These are phyloP conservation scores for Apiospora koreana DNA, from an alignment of 2,329 filamentous ascomycete genomes.

Conservation along the genomic window DNA sequence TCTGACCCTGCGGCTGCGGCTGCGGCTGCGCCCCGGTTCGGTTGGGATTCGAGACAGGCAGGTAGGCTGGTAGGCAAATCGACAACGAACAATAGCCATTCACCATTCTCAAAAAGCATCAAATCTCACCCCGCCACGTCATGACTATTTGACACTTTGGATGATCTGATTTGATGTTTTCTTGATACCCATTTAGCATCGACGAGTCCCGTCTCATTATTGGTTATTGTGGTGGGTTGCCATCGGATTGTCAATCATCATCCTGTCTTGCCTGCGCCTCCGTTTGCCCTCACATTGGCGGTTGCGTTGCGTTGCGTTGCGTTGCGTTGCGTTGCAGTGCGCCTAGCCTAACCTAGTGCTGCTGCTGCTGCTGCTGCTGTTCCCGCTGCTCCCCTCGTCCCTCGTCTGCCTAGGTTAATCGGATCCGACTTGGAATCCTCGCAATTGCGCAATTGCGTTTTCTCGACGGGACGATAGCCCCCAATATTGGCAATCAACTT, in stretches of 20 bases:
- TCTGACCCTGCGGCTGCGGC: not conserved
- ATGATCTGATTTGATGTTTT: not conserved
- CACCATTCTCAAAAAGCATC: not conserved
- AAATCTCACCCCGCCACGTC: conserved; percentile 5
- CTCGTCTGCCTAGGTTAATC: conserved; percentile 8
- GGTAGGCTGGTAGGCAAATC: not conserved
- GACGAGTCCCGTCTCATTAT: not conserved
- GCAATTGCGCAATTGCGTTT: conserved; percentile 1
- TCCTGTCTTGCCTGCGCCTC: not conserved
- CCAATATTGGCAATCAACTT: not conserved
- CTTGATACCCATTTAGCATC: not conserved
- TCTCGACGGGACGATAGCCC: not conserved
- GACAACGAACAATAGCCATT: not conserved
- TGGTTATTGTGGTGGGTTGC: not conserved
- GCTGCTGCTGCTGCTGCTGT: no score
- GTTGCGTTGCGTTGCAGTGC: not conserved
- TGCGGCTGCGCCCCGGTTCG: not conserved
- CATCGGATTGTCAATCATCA: not conserved
- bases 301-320: no score
- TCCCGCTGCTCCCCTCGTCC: no score
- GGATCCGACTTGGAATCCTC: conserved; percentile 1
- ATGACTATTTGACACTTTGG: not conserved
- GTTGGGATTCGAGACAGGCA: not conserved
- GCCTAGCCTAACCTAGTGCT: not conserved
- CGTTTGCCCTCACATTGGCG: not conserved